A percentile compares a stretch with the other conserved stretches of the same genome.
Evolutionary conservation across 2,329 filamentous ascomycete genomes (phyloP).

Genomic region (Colletotrichum agaves): DNA sequence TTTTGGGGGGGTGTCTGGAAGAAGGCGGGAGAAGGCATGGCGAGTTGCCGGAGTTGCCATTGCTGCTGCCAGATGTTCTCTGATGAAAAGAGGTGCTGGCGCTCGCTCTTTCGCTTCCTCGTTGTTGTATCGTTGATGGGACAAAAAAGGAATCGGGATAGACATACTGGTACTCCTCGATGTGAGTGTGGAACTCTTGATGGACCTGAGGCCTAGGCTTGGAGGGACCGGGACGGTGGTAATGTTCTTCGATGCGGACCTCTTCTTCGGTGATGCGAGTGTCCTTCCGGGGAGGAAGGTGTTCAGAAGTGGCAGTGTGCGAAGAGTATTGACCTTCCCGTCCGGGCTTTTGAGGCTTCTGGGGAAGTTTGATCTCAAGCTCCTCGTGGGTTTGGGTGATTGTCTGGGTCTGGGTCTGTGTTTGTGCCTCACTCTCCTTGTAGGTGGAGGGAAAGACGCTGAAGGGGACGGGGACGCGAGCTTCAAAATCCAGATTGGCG

Average conservation of each 20-base stretch:
- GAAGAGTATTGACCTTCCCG: slow-evolving; percentile 96
- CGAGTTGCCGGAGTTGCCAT: neutral
- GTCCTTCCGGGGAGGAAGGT: slow-evolving; percentile 61
- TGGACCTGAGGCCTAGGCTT: slow-evolving; percentile 51
- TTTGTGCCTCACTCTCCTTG: slow-evolving; percentile 64
- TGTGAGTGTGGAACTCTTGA: slow-evolving; percentile 59
- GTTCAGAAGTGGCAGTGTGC: slow-evolving; percentile 64
- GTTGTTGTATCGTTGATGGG: neutral
- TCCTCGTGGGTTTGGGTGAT: slow-evolving; percentile 78
- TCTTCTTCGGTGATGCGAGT: slow-evolving; percentile 82
- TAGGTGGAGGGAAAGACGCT: slow-evolving; percentile 99
- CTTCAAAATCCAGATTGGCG: slow-evolving; percentile 99
- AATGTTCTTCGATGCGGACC: slow-evolving; percentile 80
- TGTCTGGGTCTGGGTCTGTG: slow-evolving; percentile 64
- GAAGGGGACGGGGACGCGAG: slow-evolving; percentile 98
- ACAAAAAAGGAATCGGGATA: neutral
- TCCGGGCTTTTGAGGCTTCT: slow-evolving; percentile 78
- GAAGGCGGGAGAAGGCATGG: slow-evolving; percentile 14
- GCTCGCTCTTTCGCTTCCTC: no score
- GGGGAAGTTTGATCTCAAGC: slow-evolving; percentile 81
- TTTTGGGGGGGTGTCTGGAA: slow-evolving; percentile 26
- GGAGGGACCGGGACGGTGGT: slow-evolving; percentile 72
- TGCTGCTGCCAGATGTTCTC: no score
- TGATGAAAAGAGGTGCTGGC: no score
- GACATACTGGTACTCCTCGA: slow-evolving; percentile 66